Conservation (phyloP, 176 grass and related monocot genomes). For the Bolboschoenus planiculmis region DNA sequence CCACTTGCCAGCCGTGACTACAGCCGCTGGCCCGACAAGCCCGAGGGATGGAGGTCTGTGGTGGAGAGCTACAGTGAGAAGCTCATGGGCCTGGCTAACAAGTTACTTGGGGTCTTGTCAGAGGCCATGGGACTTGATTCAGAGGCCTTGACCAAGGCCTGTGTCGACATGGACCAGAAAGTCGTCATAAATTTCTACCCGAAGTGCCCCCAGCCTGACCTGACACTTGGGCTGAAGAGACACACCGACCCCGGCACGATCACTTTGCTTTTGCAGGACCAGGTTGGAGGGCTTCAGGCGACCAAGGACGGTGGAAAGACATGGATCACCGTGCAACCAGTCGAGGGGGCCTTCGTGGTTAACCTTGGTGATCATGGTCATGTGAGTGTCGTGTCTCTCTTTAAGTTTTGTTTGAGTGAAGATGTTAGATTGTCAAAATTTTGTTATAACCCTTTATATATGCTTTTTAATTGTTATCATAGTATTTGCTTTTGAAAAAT, state of each 20-base stretch:
- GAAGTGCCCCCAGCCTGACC: slow-evolving; percentile 80
- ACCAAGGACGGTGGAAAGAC: slow-evolving; percentile 72
- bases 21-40: slow-evolving; percentile 78
- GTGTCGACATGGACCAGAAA: slow-evolving; percentile 95
- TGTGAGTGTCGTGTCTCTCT: slow-evolving; percentile 22
- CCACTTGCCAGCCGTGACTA: slow-evolving; percentile 61
- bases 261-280: slow-evolving; percentile 88
- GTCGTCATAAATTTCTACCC: slow-evolving; percentile 97
- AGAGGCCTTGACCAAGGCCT: slow-evolving; percentile 49
- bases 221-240: slow-evolving; percentile 84
- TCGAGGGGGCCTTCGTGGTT: slow-evolving; percentile 69
- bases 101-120: slow-evolving; percentile 66
- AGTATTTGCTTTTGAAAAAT: not conserved
- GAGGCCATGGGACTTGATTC: slow-evolving; percentile 75
- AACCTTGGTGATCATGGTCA: slow-evolving; percentile 95
- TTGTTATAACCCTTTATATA: not conserved
- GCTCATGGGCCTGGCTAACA: slow-evolving; percentile 55
- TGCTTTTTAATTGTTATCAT: not conserved
- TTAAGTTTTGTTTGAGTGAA: not conserved
- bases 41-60: slow-evolving; percentile 49
- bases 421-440: not conserved
- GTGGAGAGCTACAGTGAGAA: slow-evolving; percentile 78
- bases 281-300: slow-evolving; percentile 88
- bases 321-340: slow-evolving; percentile 80
- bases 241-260: slow-evolving; percentile 94